Percentiles rank a stretch among this genome's conserved stretches.
These are phyloP conservation scores for Pyricularia pennisetigena DNA, from an alignment of 2,329 filamentous ascomycete genomes.

Conservation along the genomic window DNA sequence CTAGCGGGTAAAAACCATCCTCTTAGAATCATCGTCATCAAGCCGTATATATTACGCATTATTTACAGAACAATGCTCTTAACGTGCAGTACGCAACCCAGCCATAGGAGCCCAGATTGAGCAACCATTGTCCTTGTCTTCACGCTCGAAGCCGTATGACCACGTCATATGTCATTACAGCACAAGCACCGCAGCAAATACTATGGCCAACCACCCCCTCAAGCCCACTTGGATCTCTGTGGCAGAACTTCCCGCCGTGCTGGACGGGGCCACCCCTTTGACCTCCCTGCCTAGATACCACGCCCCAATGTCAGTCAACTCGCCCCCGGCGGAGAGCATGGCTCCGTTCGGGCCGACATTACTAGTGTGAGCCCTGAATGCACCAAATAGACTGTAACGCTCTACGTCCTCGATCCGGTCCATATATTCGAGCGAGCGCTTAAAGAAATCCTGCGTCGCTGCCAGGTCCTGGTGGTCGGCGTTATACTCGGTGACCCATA, in stretches of 20 bases:
- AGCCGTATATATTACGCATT: no score
- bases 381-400: conserved; percentile 67
- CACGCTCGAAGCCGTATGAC: neutral
- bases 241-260: neutral
- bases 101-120: neutral
- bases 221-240: neutral
- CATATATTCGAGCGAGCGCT: conserved; percentile 54
- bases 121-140: neutral
- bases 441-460: conserved; percentile 57
- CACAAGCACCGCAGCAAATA: neutral
- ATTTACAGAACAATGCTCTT: neutral
- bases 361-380: conserved; percentile 58
- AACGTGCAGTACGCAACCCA: neutral
- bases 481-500: conserved; percentile 77
- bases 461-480: conserved; percentile 44
- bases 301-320: conserved; percentile 64
- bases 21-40: neutral
- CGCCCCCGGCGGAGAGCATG: conserved; percentile 58
- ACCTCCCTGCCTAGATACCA: conserved; percentile 59
- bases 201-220: neutral
- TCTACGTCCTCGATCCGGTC: conserved; percentile 53
- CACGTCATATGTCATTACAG: neutral
- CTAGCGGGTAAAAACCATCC: neutral
- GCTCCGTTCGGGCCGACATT: conserved; percentile 67
- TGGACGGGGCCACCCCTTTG: conserved; percentile 31